A percentile compares a stretch with the other conserved stretches of the same genome.
phyloP scores from a whole-genome alignment of 371 early-diverging fungal genomes.

The Zancudomyces culisetae region DNA sequence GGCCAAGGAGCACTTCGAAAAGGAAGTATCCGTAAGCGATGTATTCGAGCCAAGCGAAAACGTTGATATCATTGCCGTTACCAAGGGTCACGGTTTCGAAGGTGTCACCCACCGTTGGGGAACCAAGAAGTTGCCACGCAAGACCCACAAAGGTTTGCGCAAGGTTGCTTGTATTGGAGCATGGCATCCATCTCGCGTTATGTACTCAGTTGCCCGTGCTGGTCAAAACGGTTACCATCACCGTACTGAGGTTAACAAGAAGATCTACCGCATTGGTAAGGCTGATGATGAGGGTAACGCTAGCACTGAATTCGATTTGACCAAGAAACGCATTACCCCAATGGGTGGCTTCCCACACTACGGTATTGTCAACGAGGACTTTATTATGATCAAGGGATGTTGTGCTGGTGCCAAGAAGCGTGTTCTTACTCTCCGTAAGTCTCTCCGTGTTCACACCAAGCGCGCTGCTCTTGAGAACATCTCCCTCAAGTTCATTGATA shows the following conservation, averaged over 20 bases:
- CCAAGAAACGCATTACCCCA: conserved; percentile 94
- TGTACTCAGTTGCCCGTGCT: conserved; percentile 98
- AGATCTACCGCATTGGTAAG: conserved; percentile 97
- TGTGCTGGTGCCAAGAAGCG: conserved; percentile 97
- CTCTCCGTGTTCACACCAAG: conserved; percentile 82
- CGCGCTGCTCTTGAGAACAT: conserved; percentile 93
- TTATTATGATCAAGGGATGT: conserved; percentile 97
- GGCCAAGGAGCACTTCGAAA: conserved; percentile 95
- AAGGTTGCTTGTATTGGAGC: conserved; percentile 99
- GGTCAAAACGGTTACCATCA: conserved; percentile 99
- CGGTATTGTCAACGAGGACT: conserved; percentile 97
- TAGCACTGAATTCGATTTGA: conserved; percentile 96
- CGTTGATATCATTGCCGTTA: conserved; percentile 97
- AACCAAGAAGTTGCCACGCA: conserved; percentile 98
- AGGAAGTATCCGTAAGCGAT: conserved; percentile 72
- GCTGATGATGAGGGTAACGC: conserved; percentile 70
- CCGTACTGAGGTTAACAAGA: conserved; percentile 99
- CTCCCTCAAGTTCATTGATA: conserved; percentile 97
- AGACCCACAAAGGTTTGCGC: conserved; percentile 99
- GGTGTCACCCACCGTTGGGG: conserved; percentile 99
- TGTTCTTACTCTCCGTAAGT: conserved; percentile 97
- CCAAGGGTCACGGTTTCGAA: conserved; percentile 99
- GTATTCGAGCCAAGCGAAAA: conserved; percentile 97
- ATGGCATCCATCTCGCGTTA: conserved; percentile 99
- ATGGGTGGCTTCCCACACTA: conserved; percentile 99